These are phyloP conservation scores for Ophiocordyceps camponoti-leonardi DNA, from an alignment of 2,329 filamentous ascomycete genomes.

Conservation along the genomic window DNA sequence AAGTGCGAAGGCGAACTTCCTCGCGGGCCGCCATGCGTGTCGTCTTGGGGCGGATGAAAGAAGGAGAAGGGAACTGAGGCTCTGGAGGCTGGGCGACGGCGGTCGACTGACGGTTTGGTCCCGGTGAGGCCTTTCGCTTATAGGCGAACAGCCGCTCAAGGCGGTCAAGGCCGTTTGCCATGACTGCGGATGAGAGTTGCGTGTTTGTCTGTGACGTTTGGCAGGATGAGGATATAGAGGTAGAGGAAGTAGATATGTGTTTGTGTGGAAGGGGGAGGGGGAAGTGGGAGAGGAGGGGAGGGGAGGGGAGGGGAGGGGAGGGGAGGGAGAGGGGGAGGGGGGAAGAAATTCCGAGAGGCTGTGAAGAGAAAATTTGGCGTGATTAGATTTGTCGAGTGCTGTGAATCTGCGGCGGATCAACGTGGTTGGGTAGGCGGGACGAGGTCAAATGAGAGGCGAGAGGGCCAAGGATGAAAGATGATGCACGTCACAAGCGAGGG, in stretches of 20 bases:
- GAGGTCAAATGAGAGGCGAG: neutral
- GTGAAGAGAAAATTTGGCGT: neutral
- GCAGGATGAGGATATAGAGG: neutral
- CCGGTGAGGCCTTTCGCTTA: slow-evolving; percentile 19
- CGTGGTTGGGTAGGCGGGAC: too few relatives aligned
- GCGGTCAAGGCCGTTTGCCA: slow-evolving; percentile 31
- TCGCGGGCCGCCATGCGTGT: slow-evolving; percentile 40
- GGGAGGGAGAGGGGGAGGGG: neutral
- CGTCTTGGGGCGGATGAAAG: slow-evolving; percentile 37
- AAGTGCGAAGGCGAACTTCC: slow-evolving; percentile 18
- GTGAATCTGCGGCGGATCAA: neutral
- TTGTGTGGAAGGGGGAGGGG: too few relatives aligned
- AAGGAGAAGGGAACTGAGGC: slow-evolving; percentile 30
- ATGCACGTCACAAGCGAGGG: neutral
- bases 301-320: too few relatives aligned
- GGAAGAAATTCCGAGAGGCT: neutral
- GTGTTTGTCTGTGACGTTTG: neutral
- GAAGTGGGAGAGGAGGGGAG: too few relatives aligned
- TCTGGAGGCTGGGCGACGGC: slow-evolving; percentile 9
- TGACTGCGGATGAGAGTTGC: slow-evolving; percentile 11
- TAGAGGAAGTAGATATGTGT: neutral
- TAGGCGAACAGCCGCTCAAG: slow-evolving; percentile 34
- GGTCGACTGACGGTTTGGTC: slow-evolving; percentile 8
- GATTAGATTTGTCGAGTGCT: neutral
- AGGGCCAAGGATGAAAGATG: neutral